Evolutionary conservation across 768 basidiomycete species (phyloP), one percentile per base, ranked within the genome.

Genomic region (Mycena leptocephala): DNA sequence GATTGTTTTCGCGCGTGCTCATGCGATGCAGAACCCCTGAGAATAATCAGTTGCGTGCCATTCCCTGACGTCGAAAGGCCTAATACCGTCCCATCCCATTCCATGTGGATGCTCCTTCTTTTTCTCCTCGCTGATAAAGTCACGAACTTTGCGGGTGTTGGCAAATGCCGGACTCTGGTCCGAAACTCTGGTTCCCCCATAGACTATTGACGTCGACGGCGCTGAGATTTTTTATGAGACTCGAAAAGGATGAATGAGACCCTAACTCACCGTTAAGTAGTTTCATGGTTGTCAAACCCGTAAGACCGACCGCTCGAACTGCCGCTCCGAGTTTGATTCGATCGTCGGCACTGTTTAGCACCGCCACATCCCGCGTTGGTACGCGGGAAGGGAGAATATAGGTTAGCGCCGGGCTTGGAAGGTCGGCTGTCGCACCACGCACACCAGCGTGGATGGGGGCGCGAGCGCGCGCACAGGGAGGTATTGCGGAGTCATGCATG

Each of bases 51-150:
- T n/a, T n/a, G n/a, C 37, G n/a, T n/a, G n/a, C n/a, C n/a, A n/a
- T n/a, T n/a, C n/a, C n/a, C n/a, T n/a, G n/a, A n/a, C n/a, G n/a
- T n/a, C n/a, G n/a, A n/a, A n/a, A n/a, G n/a, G n/a, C n/a, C n/a
- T n/a, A 7, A n/a, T 61, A 70, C 74, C 74, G 1, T 68, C 58
- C n/a, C 30, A 75, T 11, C 67, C 74, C 66, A 64, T 70, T 1
- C 68, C 74, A 6, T 30, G 28, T 0, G 74, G 74, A 55, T 62
- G 37, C 30, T 64, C 51, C 28, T 64, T 35, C 68, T 76, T 76
- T n/a, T 62, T 67, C n/a, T 41, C 2, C 14, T 11, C 22, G 13
- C 5, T 24, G 22, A 75, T 70, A 6, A 58, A 37, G 18, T 70
- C 68, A 0, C 74, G 58, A n/a, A 75, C 48, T 18, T 65, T 70